Conservation (phyloP, 306 rosid genomes). For the Cicer bijugum region DNA sequence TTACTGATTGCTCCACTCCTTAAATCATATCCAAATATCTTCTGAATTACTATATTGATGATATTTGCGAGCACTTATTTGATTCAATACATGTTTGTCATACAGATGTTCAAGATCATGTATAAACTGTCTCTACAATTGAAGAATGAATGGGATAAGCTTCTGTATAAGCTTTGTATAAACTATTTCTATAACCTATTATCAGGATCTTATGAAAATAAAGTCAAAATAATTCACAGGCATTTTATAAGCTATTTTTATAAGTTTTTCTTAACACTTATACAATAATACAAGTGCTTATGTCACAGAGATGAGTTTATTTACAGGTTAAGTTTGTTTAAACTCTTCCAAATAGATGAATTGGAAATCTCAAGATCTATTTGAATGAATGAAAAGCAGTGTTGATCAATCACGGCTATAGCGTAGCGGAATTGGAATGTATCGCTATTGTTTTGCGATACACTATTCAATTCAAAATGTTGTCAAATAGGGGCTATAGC, state of each 20-base stretch:
- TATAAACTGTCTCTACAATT: not conserved
- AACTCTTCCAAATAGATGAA: not conserved
- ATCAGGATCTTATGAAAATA: not conserved
- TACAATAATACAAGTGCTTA: not conserved
- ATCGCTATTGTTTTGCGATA: no score
- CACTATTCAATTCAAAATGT: no score
- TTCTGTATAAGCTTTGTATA: not conserved
- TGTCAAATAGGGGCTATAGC: no score
- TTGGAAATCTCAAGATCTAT: conserved; percentile 20
- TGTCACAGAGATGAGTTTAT: not conserved
- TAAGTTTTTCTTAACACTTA: not conserved
- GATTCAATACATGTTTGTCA: not conserved
- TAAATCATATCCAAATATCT: conserved; percentile 4
- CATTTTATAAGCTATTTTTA: not conserved
- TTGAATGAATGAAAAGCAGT: not conserved
- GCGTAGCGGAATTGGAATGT: no score
- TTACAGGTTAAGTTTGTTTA: not conserved
- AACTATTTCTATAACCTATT: not conserved
- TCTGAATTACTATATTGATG: conserved; percentile 3
- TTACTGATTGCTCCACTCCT: not conserved
- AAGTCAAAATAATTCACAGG: not conserved
- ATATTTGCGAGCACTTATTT: not conserved
- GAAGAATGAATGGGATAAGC: not conserved
- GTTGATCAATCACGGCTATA: no score
- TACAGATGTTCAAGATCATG: not conserved